Base-by-base conservation (phyloP, 768 basidiomycete genomes). In the Podaxis carcinomalis region DNA sequence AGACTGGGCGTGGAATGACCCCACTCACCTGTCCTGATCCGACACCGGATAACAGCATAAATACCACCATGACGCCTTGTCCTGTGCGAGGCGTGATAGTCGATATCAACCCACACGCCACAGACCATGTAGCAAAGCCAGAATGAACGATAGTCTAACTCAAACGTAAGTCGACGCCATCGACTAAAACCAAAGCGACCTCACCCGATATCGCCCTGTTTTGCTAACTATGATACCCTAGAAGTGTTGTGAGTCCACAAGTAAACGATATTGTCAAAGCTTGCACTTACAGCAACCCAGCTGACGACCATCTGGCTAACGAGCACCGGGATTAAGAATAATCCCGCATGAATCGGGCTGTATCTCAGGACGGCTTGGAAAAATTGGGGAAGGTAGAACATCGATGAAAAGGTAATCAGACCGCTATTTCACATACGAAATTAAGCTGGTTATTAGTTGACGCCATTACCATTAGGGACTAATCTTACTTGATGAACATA, bases 371-470 rank as follows among this genome's bases (percentile, higher is more conserved):
- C 87, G 7, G 89, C 83, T 72, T 91, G 89, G 72, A 90, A 88
- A 68, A 83, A 90, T 64, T 88, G 85, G 1, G 91, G 89, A 0
- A 92, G 78, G 66, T 89, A 90, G 70, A 84, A 90, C 11, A 89
- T 68, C 7, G 86, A 80, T 16, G 83, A 86, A 70, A 81, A 85
- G 69, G 84, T 86, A 2, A 85, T 75, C 63, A 86, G 81, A 25
- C 84, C 85, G 52, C 84, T 87, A 60, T 23, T 36, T 13, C 32
- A n/a, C 10, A 27, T 51, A 57, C 36, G 19, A 51, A 36, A 14
- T 47, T 10, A 28, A 1, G 2, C 16, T 1, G 23, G 7, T 32
- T 19, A 19, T 19, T 44, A 44, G 1, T 44, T 21, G 42, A 9
- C 4, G 19, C 16, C 42, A 44, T n/a, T 14, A 19, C n/a, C 40